A percentile compares a stretch with the other conserved stretches of the same genome.
phyloP scores from a whole-genome alignment of 768 basidiomycete species.

The Tricholoma flavovirens region DNA sequence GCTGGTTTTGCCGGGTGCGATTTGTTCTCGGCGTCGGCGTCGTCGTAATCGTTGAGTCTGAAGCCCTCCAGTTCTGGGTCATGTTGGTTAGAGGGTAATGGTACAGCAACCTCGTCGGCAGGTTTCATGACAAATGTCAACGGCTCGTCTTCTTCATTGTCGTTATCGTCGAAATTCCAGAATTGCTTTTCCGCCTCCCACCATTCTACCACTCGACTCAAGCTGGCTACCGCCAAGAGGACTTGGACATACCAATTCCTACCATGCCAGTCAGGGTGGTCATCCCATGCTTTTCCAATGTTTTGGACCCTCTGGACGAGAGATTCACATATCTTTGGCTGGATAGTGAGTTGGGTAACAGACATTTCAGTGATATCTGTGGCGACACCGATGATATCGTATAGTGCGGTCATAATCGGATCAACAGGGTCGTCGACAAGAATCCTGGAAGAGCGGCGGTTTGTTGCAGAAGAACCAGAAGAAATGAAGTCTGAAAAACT shows the following conservation, averaged over 20 bases:
- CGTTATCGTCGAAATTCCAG: conserved; percentile 96
- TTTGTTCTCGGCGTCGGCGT: conserved; percentile 26
- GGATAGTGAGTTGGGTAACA: conserved; percentile 75
- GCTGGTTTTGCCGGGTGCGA: conserved; percentile 44
- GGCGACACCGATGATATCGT: conserved; percentile 88
- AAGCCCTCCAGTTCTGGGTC: conserved; percentile 40
- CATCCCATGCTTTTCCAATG: conserved; percentile 95
- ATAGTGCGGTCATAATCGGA: conserved; percentile 85
- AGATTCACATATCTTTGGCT: conserved; percentile 78
- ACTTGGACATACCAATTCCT: conserved; percentile 98
- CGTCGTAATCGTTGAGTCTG: conserved; percentile 49
- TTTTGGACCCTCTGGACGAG: conserved; percentile 87
- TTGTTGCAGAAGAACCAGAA: conserved; percentile 39
- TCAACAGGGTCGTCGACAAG: conserved; percentile 82
- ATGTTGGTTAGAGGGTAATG: conserved; percentile 31
- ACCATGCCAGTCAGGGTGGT: conserved; percentile 97
- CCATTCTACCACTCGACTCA: conserved; percentile 97
- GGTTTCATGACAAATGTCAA: conserved; percentile 93
- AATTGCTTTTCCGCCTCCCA: conserved; percentile 99
- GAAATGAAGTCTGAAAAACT: conserved; percentile 54
- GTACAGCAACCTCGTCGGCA: conserved; percentile 46
- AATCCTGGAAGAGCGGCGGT: conserved; percentile 77
- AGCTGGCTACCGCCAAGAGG: conserved; percentile 89
- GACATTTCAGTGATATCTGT: conserved; percentile 93
- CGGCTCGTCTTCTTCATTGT: conserved; percentile 86